Evolutionary conservation across 345 rosid species (phyloP).

Genomic region (Clausena lansium): DNA sequence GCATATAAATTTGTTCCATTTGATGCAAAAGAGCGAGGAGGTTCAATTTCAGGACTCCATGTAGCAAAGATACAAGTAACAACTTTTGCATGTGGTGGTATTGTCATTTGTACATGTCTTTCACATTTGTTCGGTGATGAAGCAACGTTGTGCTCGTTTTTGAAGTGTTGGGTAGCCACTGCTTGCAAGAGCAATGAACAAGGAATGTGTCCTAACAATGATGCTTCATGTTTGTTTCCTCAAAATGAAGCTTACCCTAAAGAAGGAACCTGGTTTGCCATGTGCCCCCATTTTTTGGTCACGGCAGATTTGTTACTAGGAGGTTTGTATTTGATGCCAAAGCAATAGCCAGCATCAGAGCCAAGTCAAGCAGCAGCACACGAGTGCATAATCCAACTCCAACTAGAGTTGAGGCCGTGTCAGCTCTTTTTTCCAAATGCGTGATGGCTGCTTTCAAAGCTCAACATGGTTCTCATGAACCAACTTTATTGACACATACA

Average conservation of each 20-base stretch:
- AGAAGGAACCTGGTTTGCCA: neutral
- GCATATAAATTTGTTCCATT: conserved; percentile 18
- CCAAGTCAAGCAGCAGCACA: conserved; percentile 29
- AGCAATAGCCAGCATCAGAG: conserved; percentile 32
- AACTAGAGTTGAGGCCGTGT: conserved; percentile 44
- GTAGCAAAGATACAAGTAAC: conserved; percentile 24
- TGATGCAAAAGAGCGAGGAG: neutral
- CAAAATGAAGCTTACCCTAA: neutral
- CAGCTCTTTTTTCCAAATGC: conserved; percentile 48
- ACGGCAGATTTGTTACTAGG: conserved; percentile 23
- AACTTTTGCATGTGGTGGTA: conserved; percentile 39
- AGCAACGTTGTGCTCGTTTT: conserved; percentile 32
- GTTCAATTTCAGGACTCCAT: conserved; percentile 4
- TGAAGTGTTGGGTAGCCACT: conserved; percentile 39
- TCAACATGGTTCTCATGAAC: conserved; percentile 20
- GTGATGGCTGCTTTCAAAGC: conserved; percentile 31
- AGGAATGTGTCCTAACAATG: conserved; percentile 27
- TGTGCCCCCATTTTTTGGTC: neutral
- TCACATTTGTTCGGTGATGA: conserved; percentile 53
- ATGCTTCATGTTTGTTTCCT: conserved; percentile 33
- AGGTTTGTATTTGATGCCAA: conserved; percentile 45
- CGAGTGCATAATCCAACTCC: conserved; percentile 45
- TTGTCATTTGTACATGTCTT: conserved; percentile 33
- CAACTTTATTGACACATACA: conserved; percentile 30
- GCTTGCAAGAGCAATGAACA: neutral